A percentile compares a stretch with the other conserved stretches of the same genome.
These are phyloP conservation scores for Globisporangium orthogonon DNA, from an alignment of 352 stramenopile species.

Conservation along the genomic window DNA sequence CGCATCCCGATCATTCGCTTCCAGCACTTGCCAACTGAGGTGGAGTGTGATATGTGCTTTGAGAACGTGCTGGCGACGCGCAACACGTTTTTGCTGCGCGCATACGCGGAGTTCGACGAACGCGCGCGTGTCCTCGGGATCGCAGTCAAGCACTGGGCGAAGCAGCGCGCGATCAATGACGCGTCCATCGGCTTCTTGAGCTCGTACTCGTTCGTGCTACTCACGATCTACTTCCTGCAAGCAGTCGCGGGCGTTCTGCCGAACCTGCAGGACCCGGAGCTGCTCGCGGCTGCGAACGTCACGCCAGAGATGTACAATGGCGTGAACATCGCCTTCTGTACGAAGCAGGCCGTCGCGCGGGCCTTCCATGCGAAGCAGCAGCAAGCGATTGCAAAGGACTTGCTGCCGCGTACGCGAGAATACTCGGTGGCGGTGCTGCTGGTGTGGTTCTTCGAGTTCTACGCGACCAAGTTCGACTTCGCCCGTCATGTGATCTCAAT, in stretches of 20 bases:
- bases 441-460: constrained; percentile 95
- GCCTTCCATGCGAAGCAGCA: constrained; percentile 27
- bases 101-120: constrained; percentile 72
- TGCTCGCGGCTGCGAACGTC: constrained; percentile 39
- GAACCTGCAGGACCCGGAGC: constrained; percentile 87
- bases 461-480: constrained; percentile 95
- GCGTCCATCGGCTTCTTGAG: constrained; percentile 93
- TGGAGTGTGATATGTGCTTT: constrained; percentile 83
- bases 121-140: constrained; percentile 87
- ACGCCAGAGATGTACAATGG: constrained; percentile 32
- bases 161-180: constrained; percentile 95
- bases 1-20: constrained; percentile 83
- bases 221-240: constrained; percentile 97
- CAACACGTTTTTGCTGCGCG: constrained; percentile 76
- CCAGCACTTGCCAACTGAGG: constrained; percentile 33
- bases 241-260: constrained; percentile 81
- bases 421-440: constrained; percentile 79
- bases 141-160: constrained; percentile 98
- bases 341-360: constrained; percentile 27
- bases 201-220: constrained; percentile 98
- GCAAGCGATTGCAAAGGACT: not conserved
- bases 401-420: not conserved
- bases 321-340: constrained; percentile 73
- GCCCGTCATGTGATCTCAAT: constrained; percentile 90
- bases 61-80: constrained; percentile 73